Percentiles rank a stretch among this genome's conserved stretches.
phyloP scores from a whole-genome alignment of 1,139 yeast species.

The Pichia sp. region DNA sequence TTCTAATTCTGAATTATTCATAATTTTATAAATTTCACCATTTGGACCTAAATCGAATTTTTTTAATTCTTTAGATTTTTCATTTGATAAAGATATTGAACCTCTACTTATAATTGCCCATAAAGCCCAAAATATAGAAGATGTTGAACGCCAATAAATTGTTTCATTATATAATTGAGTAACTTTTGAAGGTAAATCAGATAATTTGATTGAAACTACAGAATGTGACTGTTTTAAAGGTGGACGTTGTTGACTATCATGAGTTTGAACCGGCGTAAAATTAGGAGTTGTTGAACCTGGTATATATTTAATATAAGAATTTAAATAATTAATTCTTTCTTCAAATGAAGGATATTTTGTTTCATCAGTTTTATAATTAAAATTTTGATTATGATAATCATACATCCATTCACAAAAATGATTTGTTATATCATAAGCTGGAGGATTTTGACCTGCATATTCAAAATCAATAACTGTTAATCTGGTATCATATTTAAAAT shows the following conservation, averaged over 20 bases:
- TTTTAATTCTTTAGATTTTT: slow-evolving; percentile 18
- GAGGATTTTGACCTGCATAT: slow-evolving; percentile 88
- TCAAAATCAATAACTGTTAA: slow-evolving; percentile 94
- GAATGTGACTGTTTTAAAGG: not conserved
- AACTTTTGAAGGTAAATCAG: slow-evolving; percentile 33
- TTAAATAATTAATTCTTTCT: slow-evolving; percentile 65
- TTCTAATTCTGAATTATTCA: slow-evolving; percentile 16
- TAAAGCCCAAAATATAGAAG: slow-evolving; percentile 73
- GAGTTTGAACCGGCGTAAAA: slow-evolving; percentile 13
- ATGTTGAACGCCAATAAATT: slow-evolving; percentile 75
- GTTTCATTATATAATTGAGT: slow-evolving; percentile 57
- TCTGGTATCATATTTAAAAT: slow-evolving; percentile 47
- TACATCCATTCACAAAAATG: slow-evolving; percentile 96
- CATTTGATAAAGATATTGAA: slow-evolving; percentile 21
- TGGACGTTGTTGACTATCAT: not conserved
- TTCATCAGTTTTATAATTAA: slow-evolving; percentile 52
- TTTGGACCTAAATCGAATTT: slow-evolving; percentile 37
- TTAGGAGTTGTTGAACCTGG: slow-evolving; percentile 28
- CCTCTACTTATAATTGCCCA: slow-evolving; percentile 71
- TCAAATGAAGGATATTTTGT: slow-evolving; percentile 58
- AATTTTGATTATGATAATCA: slow-evolving; percentile 67
- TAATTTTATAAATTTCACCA: slow-evolving; percentile 37
- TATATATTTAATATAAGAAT: slow-evolving; percentile 58
- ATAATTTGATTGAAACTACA: not conserved
- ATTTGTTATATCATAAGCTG: slow-evolving; percentile 86